Evolutionary conservation across 352 stramenopile genomes (phyloP).

Genomic region (Pseudoperonospora humuli): DNA sequence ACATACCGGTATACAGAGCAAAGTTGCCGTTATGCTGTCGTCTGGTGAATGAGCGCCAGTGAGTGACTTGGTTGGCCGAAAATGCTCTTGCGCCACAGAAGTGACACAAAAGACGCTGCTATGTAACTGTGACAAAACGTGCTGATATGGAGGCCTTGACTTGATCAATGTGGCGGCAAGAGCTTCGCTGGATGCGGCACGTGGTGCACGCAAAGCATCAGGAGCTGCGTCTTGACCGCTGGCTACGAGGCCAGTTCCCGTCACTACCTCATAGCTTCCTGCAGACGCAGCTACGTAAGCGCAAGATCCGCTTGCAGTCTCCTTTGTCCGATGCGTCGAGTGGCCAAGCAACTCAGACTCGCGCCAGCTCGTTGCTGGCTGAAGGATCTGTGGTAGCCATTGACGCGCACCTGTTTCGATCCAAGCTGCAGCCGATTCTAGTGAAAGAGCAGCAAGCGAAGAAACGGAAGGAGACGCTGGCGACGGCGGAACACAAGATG

Average conservation of each 20-base stretch:
- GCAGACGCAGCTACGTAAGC: conserved; percentile 55
- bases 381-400: conserved; percentile 42
- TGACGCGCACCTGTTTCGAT: conserved; percentile 38
- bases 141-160: neutral
- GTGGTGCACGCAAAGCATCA: conserved; percentile 35
- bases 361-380: conserved; percentile 29
- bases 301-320: conserved; percentile 47
- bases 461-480: neutral
- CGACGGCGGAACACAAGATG: conserved; percentile 1
- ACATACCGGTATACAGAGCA: neutral
- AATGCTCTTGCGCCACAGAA: conserved; percentile 6
- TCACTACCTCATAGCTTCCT: conserved; percentile 44
- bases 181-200: conserved; percentile 47
- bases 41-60: neutral
- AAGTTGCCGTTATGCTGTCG: conserved; percentile 18
- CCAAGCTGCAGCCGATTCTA: conserved; percentile 16
- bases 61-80: neutral
- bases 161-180: conserved; percentile 25
- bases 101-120: neutral
- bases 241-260: conserved; percentile 50
- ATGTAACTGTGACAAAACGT: neutral
- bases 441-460: neutral
- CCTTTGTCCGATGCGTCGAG: neutral
- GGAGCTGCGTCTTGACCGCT: conserved; percentile 62
- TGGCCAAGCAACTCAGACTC: conserved; percentile 10